Percentiles rank a stretch among this genome's conserved stretches.
These are phyloP conservation scores for Scheffersomyces stipitis DNA, from an alignment of 805 yeast genomes.

Conservation along the genomic window DNA sequence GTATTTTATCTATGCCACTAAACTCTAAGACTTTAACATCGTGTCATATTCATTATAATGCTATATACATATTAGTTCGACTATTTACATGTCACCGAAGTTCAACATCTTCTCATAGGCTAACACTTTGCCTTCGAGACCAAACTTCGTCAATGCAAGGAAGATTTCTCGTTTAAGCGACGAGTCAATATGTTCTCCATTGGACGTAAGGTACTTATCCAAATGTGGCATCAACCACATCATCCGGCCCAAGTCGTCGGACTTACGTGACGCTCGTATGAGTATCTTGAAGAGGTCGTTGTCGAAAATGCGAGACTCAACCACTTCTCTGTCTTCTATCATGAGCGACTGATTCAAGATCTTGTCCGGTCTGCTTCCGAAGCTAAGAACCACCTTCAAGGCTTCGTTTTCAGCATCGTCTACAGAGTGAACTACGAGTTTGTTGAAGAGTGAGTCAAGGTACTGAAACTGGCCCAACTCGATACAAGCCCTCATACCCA, in stretches of 20 bases:
- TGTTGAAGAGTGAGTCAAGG: constrained; percentile 34
- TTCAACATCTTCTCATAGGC: constrained; percentile 18
- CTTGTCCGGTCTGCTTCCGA: constrained; percentile 1
- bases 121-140: constrained; percentile 28
- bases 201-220: constrained; percentile 18
- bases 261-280: constrained; percentile 20
- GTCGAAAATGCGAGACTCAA: constrained; percentile 14
- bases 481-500: constrained; percentile 29
- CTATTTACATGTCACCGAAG: constrained; percentile 8
- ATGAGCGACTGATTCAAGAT: neutral
- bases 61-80: no score
- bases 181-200: constrained; percentile 10
- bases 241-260: constrained; percentile 32
- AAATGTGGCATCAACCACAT: constrained; percentile 38
- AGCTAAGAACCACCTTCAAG: constrained; percentile 6
- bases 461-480: constrained; percentile 23
- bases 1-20: no score
- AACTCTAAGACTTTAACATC: no score
- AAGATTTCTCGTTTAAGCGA: constrained; percentile 18
- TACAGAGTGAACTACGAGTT: constrained; percentile 26
- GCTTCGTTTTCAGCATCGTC: constrained; percentile 4
- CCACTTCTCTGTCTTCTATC: neutral
- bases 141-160: constrained; percentile 18
- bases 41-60: no score
- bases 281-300: constrained; percentile 20